phyloP scores from a whole-genome alignment of 2,329 filamentous ascomycete species.

The Diaporthe citriasiana region DNA sequence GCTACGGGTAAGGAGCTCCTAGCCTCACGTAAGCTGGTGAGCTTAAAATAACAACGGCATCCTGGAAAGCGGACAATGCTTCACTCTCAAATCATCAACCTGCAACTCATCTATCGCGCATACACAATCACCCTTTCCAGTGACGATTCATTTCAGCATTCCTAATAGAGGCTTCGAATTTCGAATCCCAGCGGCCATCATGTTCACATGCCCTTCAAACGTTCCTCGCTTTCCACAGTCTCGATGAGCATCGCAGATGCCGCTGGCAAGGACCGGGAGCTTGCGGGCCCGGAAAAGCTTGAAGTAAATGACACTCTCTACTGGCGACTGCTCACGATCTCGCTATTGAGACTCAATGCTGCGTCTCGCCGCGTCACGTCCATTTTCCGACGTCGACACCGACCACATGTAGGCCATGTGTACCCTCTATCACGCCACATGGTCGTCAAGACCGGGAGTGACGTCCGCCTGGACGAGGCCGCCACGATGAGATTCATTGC shows the following conservation, averaged over 20 bases:
- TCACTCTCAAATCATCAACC: background rate
- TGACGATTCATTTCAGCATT: too few relatives aligned
- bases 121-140: background rate
- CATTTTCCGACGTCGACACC: background rate
- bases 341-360: background rate
- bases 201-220: background rate
- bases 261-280: background rate
- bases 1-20: background rate
- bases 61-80: too few relatives aligned
- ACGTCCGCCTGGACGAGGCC: background rate
- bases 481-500: constrained; percentile 8
- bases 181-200: background rate
- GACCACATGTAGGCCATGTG: constrained; percentile 1
- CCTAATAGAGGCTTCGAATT: background rate
- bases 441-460: constrained; percentile 9
- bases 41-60: background rate
- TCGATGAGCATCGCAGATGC: background rate
- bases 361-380: background rate
- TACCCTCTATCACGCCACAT: background rate
- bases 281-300: too few relatives aligned
- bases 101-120: background rate
- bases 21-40: constrained; percentile 2
- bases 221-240: background rate
- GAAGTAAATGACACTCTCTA: background rate
- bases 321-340: background rate